Percentiles rank a stretch among this genome's conserved stretches.
phyloP scores from a whole-genome alignment of 805 yeast species.

The Zygosaccharomyces rouxii region DNA sequence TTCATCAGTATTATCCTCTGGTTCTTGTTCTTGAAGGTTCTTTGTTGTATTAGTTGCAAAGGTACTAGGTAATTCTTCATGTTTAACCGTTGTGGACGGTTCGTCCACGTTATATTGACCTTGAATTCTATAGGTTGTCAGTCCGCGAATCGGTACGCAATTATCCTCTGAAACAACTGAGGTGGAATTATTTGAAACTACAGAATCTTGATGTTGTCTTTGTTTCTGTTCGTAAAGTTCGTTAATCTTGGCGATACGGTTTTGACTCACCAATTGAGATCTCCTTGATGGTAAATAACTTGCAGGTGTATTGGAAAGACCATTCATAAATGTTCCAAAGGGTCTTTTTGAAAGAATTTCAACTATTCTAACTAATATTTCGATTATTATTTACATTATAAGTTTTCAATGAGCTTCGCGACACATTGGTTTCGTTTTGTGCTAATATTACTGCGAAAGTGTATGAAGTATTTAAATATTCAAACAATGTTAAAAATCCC shows the following conservation, averaged over 20 bases:
- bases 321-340: conserved; percentile 14
- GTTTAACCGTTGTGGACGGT: conserved; percentile 12
- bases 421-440: conserved; percentile 1
- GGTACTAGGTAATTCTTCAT: conserved; percentile 10
- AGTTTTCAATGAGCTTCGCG: neutral
- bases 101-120: conserved; percentile 6
- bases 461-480: neutral
- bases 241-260: conserved; percentile 25
- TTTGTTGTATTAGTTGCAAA: conserved; percentile 5
- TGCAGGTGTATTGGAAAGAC: conserved; percentile 11
- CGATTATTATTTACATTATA: neutral
- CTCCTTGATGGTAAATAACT: conserved; percentile 18
- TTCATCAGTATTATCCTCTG: conserved; percentile 12
- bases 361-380: neutral
- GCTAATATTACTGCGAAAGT: neutral
- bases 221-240: conserved; percentile 20
- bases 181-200: conserved; percentile 23
- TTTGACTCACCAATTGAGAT: conserved; percentile 20
- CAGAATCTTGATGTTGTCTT: conserved; percentile 20
- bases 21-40: neutral
- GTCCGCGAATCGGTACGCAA: conserved; percentile 10
- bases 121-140: conserved; percentile 5
- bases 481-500: too few species aligned
- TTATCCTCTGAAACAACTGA: conserved; percentile 17
- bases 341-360: neutral